phyloP scores from a whole-genome alignment of 2,329 filamentous ascomycete species.

The Botrytis deweyae region DNA sequence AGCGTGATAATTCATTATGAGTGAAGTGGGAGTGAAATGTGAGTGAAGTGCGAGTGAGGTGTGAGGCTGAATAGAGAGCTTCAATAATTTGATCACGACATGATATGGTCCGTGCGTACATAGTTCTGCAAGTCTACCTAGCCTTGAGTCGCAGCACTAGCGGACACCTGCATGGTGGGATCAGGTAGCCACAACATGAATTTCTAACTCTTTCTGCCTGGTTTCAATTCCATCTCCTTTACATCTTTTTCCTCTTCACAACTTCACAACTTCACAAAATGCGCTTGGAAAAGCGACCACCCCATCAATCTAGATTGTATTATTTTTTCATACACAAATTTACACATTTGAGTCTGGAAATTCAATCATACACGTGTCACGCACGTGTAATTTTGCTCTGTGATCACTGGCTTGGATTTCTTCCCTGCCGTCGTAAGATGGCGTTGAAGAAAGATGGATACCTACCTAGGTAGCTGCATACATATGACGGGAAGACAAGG shows the following conservation, averaged over 20 bases:
- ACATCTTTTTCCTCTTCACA: not conserved
- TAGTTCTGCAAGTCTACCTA: not conserved
- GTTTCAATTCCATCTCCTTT: not conserved
- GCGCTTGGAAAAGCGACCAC: not conserved
- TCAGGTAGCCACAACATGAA: not conserved
- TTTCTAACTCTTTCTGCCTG: not conserved
- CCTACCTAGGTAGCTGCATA: not conserved
- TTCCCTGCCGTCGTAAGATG: not conserved
- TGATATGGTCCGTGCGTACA: not conserved
- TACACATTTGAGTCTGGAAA: not conserved
- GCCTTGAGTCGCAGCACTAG: slow-evolving; percentile 3
- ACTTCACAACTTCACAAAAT: too few relatives aligned
- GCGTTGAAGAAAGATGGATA: slow-evolving; percentile 2
- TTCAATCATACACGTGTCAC: not conserved
- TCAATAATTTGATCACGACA: not conserved
- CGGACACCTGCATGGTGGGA: not conserved
- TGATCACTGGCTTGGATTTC: not conserved
- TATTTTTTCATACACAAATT: not conserved
- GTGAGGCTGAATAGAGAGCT: not conserved
- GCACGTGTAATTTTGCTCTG: not conserved
- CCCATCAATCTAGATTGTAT: not conserved
- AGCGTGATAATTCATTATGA: not conserved
- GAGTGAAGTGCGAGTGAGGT: not conserved
- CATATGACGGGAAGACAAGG: not conserved
- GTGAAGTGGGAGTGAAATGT: not conserved